Evolutionary conservation across 805 yeast genomes (phyloP).

Genomic region (Schwanniomyces pseudopolymorphus): DNA sequence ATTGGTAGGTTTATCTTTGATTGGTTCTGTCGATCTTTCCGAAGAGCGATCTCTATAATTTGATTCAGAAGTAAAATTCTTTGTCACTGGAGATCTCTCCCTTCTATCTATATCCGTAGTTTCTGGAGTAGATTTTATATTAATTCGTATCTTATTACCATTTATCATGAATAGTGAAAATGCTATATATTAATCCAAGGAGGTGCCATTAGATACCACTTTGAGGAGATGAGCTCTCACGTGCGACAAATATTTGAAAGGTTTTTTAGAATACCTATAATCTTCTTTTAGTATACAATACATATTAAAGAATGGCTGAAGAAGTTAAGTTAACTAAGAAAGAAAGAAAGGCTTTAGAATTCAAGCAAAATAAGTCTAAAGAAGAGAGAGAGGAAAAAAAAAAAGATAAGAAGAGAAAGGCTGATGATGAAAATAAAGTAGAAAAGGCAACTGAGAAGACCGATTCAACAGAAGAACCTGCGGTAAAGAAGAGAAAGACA

Average conservation of each 20-base stretch:
- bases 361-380: conserved; percentile 43
- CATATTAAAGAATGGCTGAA: conserved; percentile 4
- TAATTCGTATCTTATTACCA: conserved; percentile 5
- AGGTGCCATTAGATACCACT: neutral
- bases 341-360: conserved; percentile 62
- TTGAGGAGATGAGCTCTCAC: conserved; percentile 5
- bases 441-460: conserved; percentile 5
- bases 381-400: conserved; percentile 38
- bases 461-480: conserved; percentile 24
- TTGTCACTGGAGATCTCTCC: conserved; percentile 7
- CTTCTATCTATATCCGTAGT: neutral
- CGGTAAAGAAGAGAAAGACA: conserved; percentile 67
- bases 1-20: neutral
- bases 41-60: conserved; percentile 16
- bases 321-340: conserved; percentile 56
- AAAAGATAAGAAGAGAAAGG: conserved; percentile 21
- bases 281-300: neutral
- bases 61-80: neutral
- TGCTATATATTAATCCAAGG: neutral
- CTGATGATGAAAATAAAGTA: conserved; percentile 12
- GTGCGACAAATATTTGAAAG: conserved; percentile 4
- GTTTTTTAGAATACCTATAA: neutral
- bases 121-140: conserved; percentile 1
- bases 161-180: neutral
- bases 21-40: conserved; percentile 13